A percentile compares a stretch with the other conserved stretches of the same genome.
Conservation (phyloP, 306 rosid genomes). For the Lathyrus oleraceus region DNA sequence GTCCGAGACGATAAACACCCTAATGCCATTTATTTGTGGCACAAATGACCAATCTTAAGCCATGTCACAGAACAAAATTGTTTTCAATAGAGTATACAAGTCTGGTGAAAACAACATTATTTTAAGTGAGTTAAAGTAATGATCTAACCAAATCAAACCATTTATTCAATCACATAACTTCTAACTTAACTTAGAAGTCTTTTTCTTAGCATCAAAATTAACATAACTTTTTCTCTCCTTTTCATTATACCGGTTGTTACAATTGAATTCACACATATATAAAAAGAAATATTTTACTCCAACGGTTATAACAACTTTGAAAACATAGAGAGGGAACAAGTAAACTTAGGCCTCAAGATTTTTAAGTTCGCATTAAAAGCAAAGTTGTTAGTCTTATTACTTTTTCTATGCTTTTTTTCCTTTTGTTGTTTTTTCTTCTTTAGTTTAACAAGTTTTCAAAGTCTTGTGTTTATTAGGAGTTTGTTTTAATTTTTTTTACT, state of each 20-base stretch:
- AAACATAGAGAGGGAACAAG: conserved; percentile 48
- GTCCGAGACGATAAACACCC: no score
- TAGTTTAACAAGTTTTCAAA: conserved; percentile 32
- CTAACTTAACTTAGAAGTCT: conserved; percentile 57
- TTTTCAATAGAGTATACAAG: not conserved
- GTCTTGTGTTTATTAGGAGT: not conserved
- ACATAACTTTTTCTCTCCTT: conserved; percentile 13
- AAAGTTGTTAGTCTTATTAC: conserved; percentile 42
- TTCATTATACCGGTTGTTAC: conserved; percentile 53
- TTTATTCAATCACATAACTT: conserved; percentile 8
- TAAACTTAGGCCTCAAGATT: conserved; percentile 37
- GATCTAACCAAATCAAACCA: conserved; percentile 28
- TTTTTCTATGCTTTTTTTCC: conserved; percentile 38
- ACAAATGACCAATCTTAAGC: conserved; percentile 7
- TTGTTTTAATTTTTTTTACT: not conserved
- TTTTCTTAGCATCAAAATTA: conserved; percentile 32
- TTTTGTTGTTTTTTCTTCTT: conserved; percentile 20
- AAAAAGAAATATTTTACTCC: conserved; percentile 33
- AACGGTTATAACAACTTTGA: conserved; percentile 47
- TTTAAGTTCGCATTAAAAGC: conserved; percentile 38
- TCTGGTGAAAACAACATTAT: not conserved
- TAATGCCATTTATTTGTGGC: not conserved
- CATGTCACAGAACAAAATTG: not conserved
- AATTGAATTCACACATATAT: conserved; percentile 34
- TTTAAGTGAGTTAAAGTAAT: conserved; percentile 41